Evolutionary conservation across 2,329 filamentous ascomycete genomes (phyloP), one percentile per base, ranked within the genome.

Genomic region (Trichoderma sp.): DNA sequence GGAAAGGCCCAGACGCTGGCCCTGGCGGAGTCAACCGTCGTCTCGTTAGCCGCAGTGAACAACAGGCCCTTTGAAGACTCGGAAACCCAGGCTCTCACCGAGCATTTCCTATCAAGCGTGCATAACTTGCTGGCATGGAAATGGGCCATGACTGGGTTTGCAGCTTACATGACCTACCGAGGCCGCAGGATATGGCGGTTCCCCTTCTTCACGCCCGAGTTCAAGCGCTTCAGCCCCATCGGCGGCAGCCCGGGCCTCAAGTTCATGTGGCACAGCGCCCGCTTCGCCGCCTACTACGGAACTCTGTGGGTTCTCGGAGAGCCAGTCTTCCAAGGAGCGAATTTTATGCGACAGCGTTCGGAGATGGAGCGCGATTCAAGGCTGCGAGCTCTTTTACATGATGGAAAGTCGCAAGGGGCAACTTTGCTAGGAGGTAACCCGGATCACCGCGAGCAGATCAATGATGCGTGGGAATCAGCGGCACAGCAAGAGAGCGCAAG

Each of bases 121-220:
- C 79, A 81, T 62, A 83, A 80, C 45, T 83, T 82, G n/a, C 74
- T 81, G 7, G 75, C 80, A 14, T 83, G 81, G 78, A 79, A 80
- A 69, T 77, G 79, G 75, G 79, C 82, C 21, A 76, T 82, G 27
- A 75, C 80, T 0, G 78, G 75, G 21, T 16, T 81, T 1, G 80
- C 83, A 6, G 75, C 69, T 3, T 78, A 75, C 62, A 35, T 83
- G 67, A 75, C 84, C 1, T 82, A 79, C 41, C 75, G 78, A 11
- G 80, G 81, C 5, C 81, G 83, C 56, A 77, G 77, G 24, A 83
- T 79, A 4, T 86, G 83, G 78, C 82, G 81, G 6, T 87, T 88
- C 77, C 85, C 86, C 18, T 81, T 87, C 56, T 85, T 82, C 78
- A 81, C 79, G 50, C 85, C 85, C 3, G 82, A 83, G 62, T 78